phyloP scores from a whole-genome alignment of 106 monocot species.

The Dendrobium chrysotoxum region DNA sequence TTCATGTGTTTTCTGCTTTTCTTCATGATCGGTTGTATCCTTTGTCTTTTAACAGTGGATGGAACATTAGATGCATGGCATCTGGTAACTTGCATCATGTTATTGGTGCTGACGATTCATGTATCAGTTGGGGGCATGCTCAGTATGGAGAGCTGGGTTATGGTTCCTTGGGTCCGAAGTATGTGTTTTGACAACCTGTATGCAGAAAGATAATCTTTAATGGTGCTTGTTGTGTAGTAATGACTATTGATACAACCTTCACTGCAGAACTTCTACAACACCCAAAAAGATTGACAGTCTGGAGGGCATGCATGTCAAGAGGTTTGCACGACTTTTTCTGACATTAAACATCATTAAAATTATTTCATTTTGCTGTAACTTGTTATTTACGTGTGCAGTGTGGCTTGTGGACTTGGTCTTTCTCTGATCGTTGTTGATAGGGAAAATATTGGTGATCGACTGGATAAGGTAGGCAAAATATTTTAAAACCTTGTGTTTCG shows the following conservation, averaged over 20 bases:
- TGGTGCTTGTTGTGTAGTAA: neutral
- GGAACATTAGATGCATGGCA: slow-evolving; percentile 99
- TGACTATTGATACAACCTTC: slow-evolving; percentile 3
- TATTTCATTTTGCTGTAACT: neutral
- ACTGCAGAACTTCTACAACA: slow-evolving; percentile 76
- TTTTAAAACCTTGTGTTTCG: neutral
- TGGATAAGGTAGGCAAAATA: slow-evolving; percentile 52
- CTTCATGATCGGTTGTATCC: neutral
- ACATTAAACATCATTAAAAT: neutral
- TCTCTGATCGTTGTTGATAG: slow-evolving; percentile 81
- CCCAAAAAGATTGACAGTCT: slow-evolving; percentile 94
- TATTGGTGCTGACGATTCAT: slow-evolving; percentile 93
- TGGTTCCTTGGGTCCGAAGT: slow-evolving; percentile 85
- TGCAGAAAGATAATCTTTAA: neutral
- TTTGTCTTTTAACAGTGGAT: slow-evolving; percentile 53
- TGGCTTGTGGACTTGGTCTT: slow-evolving; percentile 77
- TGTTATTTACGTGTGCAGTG: slow-evolving; percentile 33
- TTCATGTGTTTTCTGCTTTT: neutral
- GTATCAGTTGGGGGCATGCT: slow-evolving; percentile 89
- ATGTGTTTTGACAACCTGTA: slow-evolving; percentile 5
- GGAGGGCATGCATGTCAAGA: slow-evolving; percentile 80
- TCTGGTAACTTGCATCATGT: slow-evolving; percentile 96
- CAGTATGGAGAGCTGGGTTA: slow-evolving; percentile 91
- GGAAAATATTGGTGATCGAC: slow-evolving; percentile 51
- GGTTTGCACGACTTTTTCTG: slow-evolving; percentile 28